These are phyloP conservation scores for Suillus weaverae DNA, from an alignment of 768 basidiomycete species.

Conservation along the genomic window DNA sequence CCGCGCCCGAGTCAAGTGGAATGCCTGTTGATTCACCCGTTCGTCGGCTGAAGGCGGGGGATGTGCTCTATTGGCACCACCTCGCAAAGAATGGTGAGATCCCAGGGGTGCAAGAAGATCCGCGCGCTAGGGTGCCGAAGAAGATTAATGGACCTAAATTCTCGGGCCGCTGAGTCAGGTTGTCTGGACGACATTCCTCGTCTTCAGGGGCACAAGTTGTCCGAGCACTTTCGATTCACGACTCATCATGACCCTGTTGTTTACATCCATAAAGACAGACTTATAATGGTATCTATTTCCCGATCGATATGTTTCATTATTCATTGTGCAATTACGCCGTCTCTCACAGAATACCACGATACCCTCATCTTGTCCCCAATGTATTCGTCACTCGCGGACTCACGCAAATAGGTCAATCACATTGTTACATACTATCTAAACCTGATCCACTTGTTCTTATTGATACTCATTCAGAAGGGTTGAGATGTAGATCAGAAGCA, in stretches of 20 bases:
- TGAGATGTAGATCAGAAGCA: constrained; percentile 15
- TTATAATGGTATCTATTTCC: constrained; percentile 29
- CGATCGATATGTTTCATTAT: constrained; percentile 24
- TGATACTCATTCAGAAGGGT: constrained; percentile 11
- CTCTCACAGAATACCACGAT: constrained; percentile 33
- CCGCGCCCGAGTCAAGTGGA: constrained; percentile 24
- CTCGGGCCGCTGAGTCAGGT: constrained; percentile 29
- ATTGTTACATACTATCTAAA: constrained; percentile 22
- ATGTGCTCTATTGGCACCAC: constrained; percentile 76
- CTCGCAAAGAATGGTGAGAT: constrained; percentile 71
- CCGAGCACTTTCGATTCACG: constrained; percentile 15
- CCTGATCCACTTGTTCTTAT: constrained; percentile 12
- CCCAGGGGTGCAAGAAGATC: constrained; percentile 63
- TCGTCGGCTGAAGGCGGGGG: constrained; percentile 53
- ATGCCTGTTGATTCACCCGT: constrained; percentile 37
- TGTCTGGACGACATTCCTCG: neutral
- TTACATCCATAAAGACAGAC: constrained; percentile 18
- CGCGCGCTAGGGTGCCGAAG: constrained; percentile 43
- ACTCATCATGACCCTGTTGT: constrained; percentile 26
- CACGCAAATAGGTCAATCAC: constrained; percentile 20
- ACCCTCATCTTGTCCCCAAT: constrained; percentile 33
- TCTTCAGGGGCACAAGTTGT: neutral
- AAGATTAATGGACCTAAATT: constrained; percentile 11
- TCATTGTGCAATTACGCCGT: constrained; percentile 29
- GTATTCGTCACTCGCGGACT: constrained; percentile 26